These are phyloP conservation scores for Aspergillus thermomutatus DNA, from an alignment of 2,329 filamentous ascomycete species.

Conservation along the genomic window DNA sequence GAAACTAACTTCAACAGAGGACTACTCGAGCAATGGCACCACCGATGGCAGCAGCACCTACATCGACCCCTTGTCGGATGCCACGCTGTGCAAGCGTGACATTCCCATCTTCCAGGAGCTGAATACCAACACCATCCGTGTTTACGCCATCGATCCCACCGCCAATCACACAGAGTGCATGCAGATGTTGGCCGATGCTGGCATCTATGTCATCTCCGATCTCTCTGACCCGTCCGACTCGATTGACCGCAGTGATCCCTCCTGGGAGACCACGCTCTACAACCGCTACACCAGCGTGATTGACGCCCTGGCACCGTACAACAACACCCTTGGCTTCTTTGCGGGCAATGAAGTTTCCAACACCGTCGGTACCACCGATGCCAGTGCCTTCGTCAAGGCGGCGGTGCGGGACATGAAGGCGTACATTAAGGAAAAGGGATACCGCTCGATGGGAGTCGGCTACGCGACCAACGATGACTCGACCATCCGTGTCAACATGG, in stretches of 20 bases:
- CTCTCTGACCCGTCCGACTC: slow-evolving; percentile 74
- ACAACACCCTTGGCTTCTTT: slow-evolving; percentile 93
- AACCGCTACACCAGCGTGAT: slow-evolving; percentile 77
- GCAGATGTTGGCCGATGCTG: slow-evolving; percentile 71
- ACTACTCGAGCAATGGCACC: slow-evolving; percentile 41
- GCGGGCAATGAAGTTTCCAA: slow-evolving; percentile 96
- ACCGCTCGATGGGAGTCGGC: slow-evolving; percentile 78
- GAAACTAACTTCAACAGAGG: slow-evolving; percentile 42
- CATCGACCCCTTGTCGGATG: slow-evolving; percentile 76
- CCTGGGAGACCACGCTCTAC: slow-evolving; percentile 76
- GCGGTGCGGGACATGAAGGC: slow-evolving; percentile 91
- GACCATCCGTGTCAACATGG: slow-evolving; percentile 74
- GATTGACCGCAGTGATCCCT: slow-evolving; percentile 75
- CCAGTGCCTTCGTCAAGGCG: slow-evolving; percentile 93
- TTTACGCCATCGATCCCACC: slow-evolving; percentile 82
- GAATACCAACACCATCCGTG: slow-evolving; percentile 85
- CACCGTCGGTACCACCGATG: slow-evolving; percentile 76
- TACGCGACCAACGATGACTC: slow-evolving; percentile 93
- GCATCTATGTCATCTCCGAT: slow-evolving; percentile 93
- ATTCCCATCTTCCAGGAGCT: slow-evolving; percentile 74
- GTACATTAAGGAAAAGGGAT: slow-evolving; percentile 76
- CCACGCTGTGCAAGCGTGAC: slow-evolving; percentile 70
- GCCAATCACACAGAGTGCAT: slow-evolving; percentile 78
- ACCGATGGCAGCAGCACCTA: slow-evolving; percentile 56
- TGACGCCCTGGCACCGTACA: slow-evolving; percentile 73